Evolutionary conservation across 164 flowering plant species (phyloP).

Genomic region (Berberis thunbergii): DNA sequence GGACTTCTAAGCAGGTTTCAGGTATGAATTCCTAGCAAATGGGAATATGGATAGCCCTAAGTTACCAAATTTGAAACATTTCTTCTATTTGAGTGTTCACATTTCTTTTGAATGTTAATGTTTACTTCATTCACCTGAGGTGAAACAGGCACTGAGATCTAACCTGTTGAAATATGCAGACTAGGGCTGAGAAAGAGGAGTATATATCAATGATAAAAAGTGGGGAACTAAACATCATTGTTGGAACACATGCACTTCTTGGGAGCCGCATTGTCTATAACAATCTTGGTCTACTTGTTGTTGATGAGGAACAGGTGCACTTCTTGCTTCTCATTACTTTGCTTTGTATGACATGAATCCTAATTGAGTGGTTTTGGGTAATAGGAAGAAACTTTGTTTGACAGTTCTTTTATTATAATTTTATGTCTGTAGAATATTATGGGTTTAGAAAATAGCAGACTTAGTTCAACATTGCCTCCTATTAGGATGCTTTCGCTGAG

Average conservation of each 20-base stretch:
- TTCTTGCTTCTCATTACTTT: slow-evolving; percentile 3
- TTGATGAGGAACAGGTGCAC: slow-evolving; percentile 96
- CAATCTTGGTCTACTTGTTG: slow-evolving; percentile 89
- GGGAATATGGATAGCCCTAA: background rate
- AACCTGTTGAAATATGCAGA: slow-evolving; percentile 35
- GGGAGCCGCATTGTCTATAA: slow-evolving; percentile 86
- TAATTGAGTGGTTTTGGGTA: too few species aligned
- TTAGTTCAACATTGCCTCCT: too few species aligned
- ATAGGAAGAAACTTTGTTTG: too few species aligned
- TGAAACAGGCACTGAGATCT: background rate
- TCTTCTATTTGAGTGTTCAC: background rate
- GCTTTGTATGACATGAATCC: slow-evolving; percentile 1
- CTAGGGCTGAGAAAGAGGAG: slow-evolving; percentile 80
- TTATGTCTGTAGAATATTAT: too few species aligned
- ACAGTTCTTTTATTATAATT: too few species aligned
- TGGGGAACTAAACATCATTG: slow-evolving; percentile 73
- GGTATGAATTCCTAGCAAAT: slow-evolving; percentile 31
- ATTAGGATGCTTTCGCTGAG: too few species aligned
- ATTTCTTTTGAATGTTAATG: too few species aligned
- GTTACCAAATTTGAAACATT: background rate
- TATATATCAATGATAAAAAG: slow-evolving; percentile 59
- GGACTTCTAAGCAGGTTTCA: slow-evolving; percentile 96
- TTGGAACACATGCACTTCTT: slow-evolving; percentile 96
- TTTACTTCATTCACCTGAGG: background rate
- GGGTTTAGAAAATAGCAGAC: too few species aligned